phyloP scores from a whole-genome alignment of 192 early-diverging fungal genomes.

The Backusella macrospora region DNA sequence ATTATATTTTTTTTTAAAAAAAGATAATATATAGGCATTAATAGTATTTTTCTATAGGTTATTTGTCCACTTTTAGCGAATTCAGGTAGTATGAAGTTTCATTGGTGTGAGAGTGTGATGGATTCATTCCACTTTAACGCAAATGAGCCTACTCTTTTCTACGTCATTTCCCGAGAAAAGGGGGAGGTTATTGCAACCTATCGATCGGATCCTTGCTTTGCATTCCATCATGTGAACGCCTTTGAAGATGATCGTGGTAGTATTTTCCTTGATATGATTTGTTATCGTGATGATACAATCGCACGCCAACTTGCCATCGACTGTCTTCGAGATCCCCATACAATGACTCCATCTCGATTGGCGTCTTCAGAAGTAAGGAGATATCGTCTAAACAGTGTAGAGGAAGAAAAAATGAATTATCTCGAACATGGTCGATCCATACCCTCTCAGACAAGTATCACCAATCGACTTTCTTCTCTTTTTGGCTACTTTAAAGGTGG shows the following conservation, averaged over 20 bases:
- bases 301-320: slow-evolving; percentile 57
- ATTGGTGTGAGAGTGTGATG: slow-evolving; percentile 73
- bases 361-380: slow-evolving; percentile 16
- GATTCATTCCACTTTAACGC: slow-evolving; percentile 70
- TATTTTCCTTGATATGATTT: slow-evolving; percentile 54
- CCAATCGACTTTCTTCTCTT: not conserved
- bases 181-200: slow-evolving; percentile 70
- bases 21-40: too few species aligned
- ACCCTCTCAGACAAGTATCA: not conserved
- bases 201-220: slow-evolving; percentile 61
- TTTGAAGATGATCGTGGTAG: slow-evolving; percentile 63
- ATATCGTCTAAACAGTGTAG: not conserved
- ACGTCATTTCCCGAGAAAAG: slow-evolving; percentile 74
- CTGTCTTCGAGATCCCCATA: slow-evolving; percentile 49
- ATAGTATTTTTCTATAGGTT: not conserved
- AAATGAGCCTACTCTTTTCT: slow-evolving; percentile 60
- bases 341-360: slow-evolving; percentile 5
- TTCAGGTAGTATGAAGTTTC: slow-evolving; percentile 62
- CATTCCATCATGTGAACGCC: slow-evolving; percentile 67
- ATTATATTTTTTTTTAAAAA: not conserved
- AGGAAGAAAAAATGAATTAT: not conserved
- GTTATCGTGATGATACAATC: slow-evolving; percentile 63
- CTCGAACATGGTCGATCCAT: not conserved
- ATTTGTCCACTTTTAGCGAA: slow-evolving; percentile 59
- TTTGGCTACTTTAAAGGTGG: slow-evolving; percentile 8